Evolutionary conservation across 2,329 filamentous ascomycete species (phyloP).

Genomic region (Ceratocystis albifundus): DNA sequence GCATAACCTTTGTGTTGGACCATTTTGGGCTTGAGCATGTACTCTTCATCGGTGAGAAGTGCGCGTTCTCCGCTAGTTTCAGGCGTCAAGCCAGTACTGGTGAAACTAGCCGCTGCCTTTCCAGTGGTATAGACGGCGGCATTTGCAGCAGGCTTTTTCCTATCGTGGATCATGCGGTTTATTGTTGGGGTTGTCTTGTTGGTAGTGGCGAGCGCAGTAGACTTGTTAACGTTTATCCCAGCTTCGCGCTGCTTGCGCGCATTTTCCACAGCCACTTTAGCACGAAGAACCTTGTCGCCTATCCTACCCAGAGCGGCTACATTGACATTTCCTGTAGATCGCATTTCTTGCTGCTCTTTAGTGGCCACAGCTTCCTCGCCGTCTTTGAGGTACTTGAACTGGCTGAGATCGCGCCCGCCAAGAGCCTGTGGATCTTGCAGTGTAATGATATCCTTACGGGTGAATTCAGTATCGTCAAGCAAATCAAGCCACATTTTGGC

Average conservation of each 20-base stretch:
- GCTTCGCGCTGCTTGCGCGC: conserved; percentile 63
- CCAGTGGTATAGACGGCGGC: conserved; percentile 85
- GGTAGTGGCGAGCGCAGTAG: conserved; percentile 22
- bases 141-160: conserved; percentile 59
- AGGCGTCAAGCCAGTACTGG: conserved; percentile 83
- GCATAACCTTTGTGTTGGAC: conserved; percentile 88
- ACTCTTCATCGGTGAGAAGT: conserved; percentile 83
- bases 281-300: conserved; percentile 72
- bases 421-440: conserved; percentile 92
- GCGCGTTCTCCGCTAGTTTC: conserved; percentile 82
- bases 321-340: conserved; percentile 61
- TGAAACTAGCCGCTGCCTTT: conserved; percentile 84
- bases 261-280: conserved; percentile 87
- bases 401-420: conserved; percentile 66
- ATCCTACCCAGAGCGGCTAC: conserved; percentile 65
- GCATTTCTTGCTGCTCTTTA: conserved; percentile 57
- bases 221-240: conserved; percentile 43
- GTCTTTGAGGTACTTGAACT: conserved; percentile 81
- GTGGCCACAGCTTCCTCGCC: conserved; percentile 58
- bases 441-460: conserved; percentile 84
- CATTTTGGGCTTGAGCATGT: conserved; percentile 82
- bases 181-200: not conserved
- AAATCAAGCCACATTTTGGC: conserved; percentile 91
- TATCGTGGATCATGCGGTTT: conserved; percentile 39
- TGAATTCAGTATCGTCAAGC: conserved; percentile 76